Percentiles rank a stretch among this genome's conserved stretches.
Conservation (phyloP, 441 rosid genomes). For the Brassica hybrid region DNA sequence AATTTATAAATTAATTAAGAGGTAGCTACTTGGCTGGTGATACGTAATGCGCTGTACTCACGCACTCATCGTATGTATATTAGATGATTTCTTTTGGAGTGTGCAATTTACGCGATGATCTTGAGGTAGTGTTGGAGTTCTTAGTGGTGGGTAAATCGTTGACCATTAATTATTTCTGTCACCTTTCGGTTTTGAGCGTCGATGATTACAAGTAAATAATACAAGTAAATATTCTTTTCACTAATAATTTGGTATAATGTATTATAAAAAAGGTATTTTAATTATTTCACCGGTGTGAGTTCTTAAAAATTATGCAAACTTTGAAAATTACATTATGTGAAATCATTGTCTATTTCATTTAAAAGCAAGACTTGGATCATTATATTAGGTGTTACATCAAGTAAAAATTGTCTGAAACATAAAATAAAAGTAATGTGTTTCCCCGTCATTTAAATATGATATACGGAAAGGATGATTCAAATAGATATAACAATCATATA, state of each 20-base stretch:
- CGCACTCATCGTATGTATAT: no score
- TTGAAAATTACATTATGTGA: neutral
- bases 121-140: neutral
- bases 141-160: conserved; percentile 38
- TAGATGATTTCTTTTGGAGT: neutral
- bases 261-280: neutral
- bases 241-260: neutral
- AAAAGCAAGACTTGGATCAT: neutral
- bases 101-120: neutral
- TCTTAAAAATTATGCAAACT: neutral
- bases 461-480: conserved; percentile 16
- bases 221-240: neutral
- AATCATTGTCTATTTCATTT: neutral
- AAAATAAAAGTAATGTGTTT: neutral
- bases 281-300: neutral
- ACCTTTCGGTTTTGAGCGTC: conserved; percentile 36
- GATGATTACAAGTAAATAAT: conserved; percentile 29
- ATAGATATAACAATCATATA: conserved; percentile 28
- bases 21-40: neutral
- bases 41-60: neutral
- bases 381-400: neutral
- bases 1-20: no score
- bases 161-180: conserved; percentile 46
- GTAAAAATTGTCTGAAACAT: neutral
- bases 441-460: neutral